These are phyloP conservation scores for Pythium plurisporium DNA, from an alignment of 352 stramenopile genomes.

Conservation along the genomic window DNA sequence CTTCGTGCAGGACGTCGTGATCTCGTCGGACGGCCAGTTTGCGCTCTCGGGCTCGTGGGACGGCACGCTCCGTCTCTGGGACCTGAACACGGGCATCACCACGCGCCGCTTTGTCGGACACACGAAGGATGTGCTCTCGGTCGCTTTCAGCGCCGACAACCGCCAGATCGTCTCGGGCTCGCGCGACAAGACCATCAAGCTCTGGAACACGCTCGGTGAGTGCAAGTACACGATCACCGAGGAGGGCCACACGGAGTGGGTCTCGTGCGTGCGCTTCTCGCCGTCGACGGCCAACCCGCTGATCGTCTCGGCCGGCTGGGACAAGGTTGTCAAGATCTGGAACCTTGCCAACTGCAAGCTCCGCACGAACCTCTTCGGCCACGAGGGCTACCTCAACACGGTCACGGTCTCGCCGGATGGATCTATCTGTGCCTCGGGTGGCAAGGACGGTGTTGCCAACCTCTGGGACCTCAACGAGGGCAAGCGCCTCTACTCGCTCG, in stretches of 20 bases:
- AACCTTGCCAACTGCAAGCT: constrained; percentile 99
- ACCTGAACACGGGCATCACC: constrained; percentile 99
- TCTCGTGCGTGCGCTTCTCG: constrained; percentile 99
- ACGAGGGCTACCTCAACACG: constrained; percentile 99
- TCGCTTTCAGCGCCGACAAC: constrained; percentile 99
- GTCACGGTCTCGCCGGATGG: constrained; percentile 99
- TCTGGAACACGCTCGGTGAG: constrained; percentile 99
- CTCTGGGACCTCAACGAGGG: constrained; percentile 99
- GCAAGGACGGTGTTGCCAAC: constrained; percentile 99
- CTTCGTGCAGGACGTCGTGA: constrained; percentile 99
- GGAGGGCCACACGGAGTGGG: constrained; percentile 99
- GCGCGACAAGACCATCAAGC: constrained; percentile 99
- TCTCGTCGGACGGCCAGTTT: constrained; percentile 99
- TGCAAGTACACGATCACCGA: constrained; percentile 99
- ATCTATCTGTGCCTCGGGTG: constrained; percentile 98
- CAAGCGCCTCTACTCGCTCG: constrained; percentile 99
- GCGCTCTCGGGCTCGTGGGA: constrained; percentile 99
- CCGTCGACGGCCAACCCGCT: constrained; percentile 94
- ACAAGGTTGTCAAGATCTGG: constrained; percentile 99
- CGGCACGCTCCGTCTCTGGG: constrained; percentile 98
- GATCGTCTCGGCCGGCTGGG: constrained; percentile 99
- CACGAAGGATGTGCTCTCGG: constrained; percentile 99
- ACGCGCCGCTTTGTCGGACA: constrained; percentile 99
- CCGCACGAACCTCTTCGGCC: constrained; percentile 98
- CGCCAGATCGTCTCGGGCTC: constrained; percentile 99